Evolutionary conservation across 768 basidiomycete species (phyloP), one percentile per base, ranked within the genome.

Genomic region (Suillus discolor): DNA sequence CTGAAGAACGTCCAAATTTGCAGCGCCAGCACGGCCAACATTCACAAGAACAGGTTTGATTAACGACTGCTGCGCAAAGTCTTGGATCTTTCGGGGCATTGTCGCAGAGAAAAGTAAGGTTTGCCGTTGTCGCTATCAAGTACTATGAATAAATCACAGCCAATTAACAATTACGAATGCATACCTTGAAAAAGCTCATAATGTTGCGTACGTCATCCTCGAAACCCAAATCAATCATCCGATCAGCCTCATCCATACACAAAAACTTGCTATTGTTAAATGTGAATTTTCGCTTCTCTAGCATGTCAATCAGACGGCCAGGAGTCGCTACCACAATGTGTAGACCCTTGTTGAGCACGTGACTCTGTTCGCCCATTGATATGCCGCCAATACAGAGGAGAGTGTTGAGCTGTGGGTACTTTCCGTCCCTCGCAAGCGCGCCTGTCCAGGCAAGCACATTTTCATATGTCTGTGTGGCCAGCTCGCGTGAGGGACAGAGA

Each of bases 141-240:
- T 4, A 61, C 45, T 51, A 66, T 64, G 64, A 51, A 63, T 49
- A 49, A 67, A 62, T 45, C 36, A 60, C 20, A 45, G n/a, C 55
- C 62, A 36, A 36, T 49, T 23, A 25, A 55, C 9, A 49, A 45
- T 28, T 9, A 31, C 47, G 23, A 12, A 25, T 2, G 72, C 85
- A 44, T 67, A 94, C 96, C 82, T 92, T 96, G 85, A 99, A 99
- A 78, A 94, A 99, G 74, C 94, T 97, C 95, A 99, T 98, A 73
- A 99, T 97, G 72, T 96, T 97, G 65, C 97, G 85, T 38, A 99
- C 96, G 71, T 99, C 97, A 67, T 99, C 97, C 78, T 99, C 97
- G 72, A 99, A 99, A 0, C 97, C 97, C 75, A 98, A 83, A 74
- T 99, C 97, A 66, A 99, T 96, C 97, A 99, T 99, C 65, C 97